Evolutionary conservation across 2,329 filamentous ascomycete species (phyloP).

Genomic region (Zymoseptoria ardabiliae): DNA sequence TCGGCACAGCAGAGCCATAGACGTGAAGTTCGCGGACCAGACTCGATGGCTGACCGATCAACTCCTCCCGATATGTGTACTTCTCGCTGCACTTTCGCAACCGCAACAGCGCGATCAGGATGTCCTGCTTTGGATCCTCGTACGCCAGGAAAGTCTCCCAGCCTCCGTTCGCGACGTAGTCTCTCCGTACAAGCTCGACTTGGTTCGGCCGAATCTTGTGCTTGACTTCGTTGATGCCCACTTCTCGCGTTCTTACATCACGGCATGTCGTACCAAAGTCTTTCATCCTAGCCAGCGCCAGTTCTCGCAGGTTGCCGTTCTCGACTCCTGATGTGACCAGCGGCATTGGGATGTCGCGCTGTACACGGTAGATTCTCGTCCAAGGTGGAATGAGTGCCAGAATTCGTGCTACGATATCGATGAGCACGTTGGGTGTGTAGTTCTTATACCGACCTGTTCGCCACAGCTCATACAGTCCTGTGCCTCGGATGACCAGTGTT

Average conservation of each 20-base stretch:
- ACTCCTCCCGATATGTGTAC: constrained; percentile 85
- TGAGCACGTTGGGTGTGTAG: constrained; percentile 93
- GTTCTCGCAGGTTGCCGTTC: constrained; percentile 89
- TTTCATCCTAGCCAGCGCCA: constrained; percentile 95
- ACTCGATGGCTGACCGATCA: constrained; percentile 79
- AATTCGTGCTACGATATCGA: constrained; percentile 94
- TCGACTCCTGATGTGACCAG: constrained; percentile 97
- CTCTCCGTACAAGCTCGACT: constrained; percentile 85
- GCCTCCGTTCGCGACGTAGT: constrained; percentile 90
- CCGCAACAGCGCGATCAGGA: constrained; percentile 82
- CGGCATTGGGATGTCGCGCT: constrained; percentile 99
- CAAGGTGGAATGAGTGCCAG: constrained; percentile 89
- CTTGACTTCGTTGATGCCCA: constrained; percentile 98
- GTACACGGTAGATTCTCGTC: constrained; percentile 97
- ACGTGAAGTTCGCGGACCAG: constrained; percentile 93
- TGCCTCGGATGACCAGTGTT: constrained; percentile 92
- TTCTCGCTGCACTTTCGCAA: constrained; percentile 84
- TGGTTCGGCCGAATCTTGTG: constrained; percentile 96
- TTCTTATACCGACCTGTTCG: constrained; percentile 95
- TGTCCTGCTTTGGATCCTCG: constrained; percentile 97
- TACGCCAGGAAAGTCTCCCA: constrained; percentile 99
- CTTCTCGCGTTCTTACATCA: constrained; percentile 91
- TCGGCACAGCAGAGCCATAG: constrained; percentile 93
- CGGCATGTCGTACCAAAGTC: constrained; percentile 96
- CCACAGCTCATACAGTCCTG: constrained; percentile 95